Conservation (phyloP, 164 flowering plant species). For the Nymphaea colorata region DNA sequence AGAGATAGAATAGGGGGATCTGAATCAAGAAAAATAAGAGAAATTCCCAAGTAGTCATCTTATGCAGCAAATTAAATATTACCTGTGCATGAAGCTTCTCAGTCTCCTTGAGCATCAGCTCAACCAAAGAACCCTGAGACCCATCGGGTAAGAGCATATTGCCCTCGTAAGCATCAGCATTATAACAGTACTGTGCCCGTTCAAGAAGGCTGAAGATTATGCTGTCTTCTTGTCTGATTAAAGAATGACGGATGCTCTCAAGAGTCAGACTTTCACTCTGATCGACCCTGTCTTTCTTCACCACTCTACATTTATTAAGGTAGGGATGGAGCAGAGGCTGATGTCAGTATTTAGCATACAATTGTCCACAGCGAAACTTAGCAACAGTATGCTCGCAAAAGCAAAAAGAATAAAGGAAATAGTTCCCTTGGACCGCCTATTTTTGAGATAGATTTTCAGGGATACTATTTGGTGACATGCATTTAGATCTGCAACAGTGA, state of each 20-base stretch:
- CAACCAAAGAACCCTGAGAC: conserved; percentile 65
- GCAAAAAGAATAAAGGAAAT: too few relatives aligned
- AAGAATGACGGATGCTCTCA: conserved; percentile 54
- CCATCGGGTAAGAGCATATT: conserved; percentile 52
- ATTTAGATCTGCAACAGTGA: too few relatives aligned
- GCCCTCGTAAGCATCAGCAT: conserved; percentile 55
- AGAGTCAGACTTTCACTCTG: conserved; percentile 65
- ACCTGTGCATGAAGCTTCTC: conserved; percentile 89
- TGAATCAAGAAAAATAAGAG: not conserved
- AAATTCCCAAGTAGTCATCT: not conserved
- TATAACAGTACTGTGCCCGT: conserved; percentile 68
- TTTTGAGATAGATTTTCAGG: too few relatives aligned
- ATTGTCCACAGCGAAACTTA: too few relatives aligned
- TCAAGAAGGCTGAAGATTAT: conserved; percentile 77
- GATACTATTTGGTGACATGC: too few relatives aligned
- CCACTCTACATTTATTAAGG: conserved; percentile 18
- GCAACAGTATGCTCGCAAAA: too few relatives aligned
- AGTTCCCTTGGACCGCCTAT: too few relatives aligned
- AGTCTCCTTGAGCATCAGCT: conserved; percentile 64
- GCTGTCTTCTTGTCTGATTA: conserved; percentile 90
- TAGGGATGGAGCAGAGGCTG: not conserved
- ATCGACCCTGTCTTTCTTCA: conserved; percentile 45
- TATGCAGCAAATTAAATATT: not conserved
- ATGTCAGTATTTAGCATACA: not conserved
- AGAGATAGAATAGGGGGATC: not conserved